phyloP scores from a whole-genome alignment of 192 early-diverging fungal species.

The Chytriomyces sp. region DNA sequence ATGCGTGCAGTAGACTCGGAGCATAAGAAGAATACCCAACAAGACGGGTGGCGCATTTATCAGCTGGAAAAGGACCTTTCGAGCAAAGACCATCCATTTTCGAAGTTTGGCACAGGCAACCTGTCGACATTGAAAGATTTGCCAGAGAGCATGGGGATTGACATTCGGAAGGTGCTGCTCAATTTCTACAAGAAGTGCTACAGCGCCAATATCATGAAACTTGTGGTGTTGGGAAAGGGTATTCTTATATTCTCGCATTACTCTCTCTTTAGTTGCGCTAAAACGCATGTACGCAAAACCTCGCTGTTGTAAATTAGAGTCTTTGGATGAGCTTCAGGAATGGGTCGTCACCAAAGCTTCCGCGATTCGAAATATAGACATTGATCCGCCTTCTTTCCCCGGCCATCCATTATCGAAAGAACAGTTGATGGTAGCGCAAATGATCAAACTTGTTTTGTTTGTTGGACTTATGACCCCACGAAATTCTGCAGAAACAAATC shows the following conservation, averaged over 20 bases:
- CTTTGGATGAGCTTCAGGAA: slow-evolving; percentile 81
- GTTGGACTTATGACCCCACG: too few species aligned
- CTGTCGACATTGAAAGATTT: slow-evolving; percentile 78
- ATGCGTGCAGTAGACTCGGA: slow-evolving; percentile 92
- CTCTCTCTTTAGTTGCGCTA: slow-evolving; percentile 41
- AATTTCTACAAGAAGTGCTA: slow-evolving; percentile 91
- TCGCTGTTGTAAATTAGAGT: slow-evolving; percentile 53
- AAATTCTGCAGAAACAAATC: slow-evolving; percentile 58
- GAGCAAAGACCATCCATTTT: slow-evolving; percentile 78
- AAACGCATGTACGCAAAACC: neutral
- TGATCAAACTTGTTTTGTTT: too few species aligned
- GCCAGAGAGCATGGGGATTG: slow-evolving; percentile 70
- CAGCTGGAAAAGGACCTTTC: slow-evolving; percentile 86
- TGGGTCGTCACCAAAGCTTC: slow-evolving; percentile 86
- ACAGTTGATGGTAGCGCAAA: slow-evolving; percentile 66
- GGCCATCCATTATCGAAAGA: slow-evolving; percentile 75
- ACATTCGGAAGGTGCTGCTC: slow-evolving; percentile 82
- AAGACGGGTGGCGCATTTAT: slow-evolving; percentile 85
- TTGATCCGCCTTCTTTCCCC: slow-evolving; percentile 70
- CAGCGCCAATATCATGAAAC: slow-evolving; percentile 94
- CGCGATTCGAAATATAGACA: slow-evolving; percentile 74
- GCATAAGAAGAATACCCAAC: slow-evolving; percentile 90
- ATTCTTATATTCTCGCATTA: slow-evolving; percentile 11
- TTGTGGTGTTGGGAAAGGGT: slow-evolving; percentile 79
- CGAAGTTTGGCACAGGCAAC: slow-evolving; percentile 92